A percentile compares a stretch with the other conserved stretches of the same genome.
phyloP scores from a whole-genome alignment of 371 early-diverging fungal species.

The Mortierella polycephala region DNA sequence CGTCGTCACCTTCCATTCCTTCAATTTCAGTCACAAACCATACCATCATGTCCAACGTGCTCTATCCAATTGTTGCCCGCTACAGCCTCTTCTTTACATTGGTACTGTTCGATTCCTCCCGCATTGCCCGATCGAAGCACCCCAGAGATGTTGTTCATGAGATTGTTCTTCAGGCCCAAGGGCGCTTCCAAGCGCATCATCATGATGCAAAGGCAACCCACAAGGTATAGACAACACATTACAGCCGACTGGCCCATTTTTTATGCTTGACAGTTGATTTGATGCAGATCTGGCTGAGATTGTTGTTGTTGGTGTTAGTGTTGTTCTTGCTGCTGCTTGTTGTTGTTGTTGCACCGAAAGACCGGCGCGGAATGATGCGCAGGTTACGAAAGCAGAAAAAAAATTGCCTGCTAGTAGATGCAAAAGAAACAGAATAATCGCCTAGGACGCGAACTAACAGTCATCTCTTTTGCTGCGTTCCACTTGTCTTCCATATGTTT shows the following conservation, averaged over 20 bases:
- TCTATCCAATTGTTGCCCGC: conserved; percentile 37
- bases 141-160: conserved; percentile 20
- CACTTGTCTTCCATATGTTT: not conserved
- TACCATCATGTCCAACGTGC: conserved; percentile 44
- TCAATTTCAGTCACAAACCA: not conserved
- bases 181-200: conserved; percentile 26
- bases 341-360: not conserved
- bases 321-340: not conserved
- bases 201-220: conserved; percentile 27
- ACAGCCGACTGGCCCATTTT: not conserved
- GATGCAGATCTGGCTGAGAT: not conserved
- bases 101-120: conserved; percentile 36
- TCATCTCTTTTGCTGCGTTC: not conserved
- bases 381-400: conserved; percentile 12
- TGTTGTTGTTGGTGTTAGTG: not conserved
- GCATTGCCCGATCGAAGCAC: conserved; percentile 23
- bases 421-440: not conserved
- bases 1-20: not conserved
- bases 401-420: not conserved
- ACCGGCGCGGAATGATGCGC: conserved; percentile 4
- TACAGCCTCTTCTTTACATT: conserved; percentile 49
- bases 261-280: not conserved
- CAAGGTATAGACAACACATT: conserved; percentile 22
- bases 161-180: conserved; percentile 27
- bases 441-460: not conserved